A percentile compares a stretch with the other conserved stretches of the same genome.
These are phyloP conservation scores for Pythium dissimile DNA, from an alignment of 352 stramenopile genomes.

Conservation along the genomic window DNA sequence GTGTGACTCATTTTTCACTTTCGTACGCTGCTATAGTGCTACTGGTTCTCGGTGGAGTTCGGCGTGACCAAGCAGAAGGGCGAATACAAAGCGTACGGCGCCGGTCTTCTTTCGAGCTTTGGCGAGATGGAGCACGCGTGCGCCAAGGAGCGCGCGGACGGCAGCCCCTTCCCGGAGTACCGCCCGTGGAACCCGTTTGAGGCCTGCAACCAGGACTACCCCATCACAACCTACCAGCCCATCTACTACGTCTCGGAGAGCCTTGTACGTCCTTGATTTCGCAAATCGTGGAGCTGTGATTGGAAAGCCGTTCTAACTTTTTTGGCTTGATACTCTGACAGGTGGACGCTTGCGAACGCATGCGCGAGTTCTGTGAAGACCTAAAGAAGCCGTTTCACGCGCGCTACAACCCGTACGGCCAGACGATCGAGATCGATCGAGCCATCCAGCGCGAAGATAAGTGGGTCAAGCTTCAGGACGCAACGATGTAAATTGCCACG, in stretches of 20 bases:
- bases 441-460: constrained; percentile 64
- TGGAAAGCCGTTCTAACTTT: background rate
- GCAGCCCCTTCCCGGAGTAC: constrained; percentile 81
- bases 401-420: constrained; percentile 92
- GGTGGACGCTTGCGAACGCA: constrained; percentile 91
- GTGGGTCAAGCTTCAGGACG: constrained; percentile 34
- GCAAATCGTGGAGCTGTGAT: background rate
- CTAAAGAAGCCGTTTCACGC: constrained; percentile 95
- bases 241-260: constrained; percentile 97
- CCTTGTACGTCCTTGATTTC: constrained; percentile 45
- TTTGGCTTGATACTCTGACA: constrained; percentile 4
- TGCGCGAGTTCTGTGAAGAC: constrained; percentile 94
- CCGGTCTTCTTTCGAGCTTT: constrained; percentile 95
- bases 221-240: constrained; percentile 97
- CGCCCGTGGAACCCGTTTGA: constrained; percentile 93
- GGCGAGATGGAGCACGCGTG: constrained; percentile 97
- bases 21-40: constrained; percentile 60
- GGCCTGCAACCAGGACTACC: constrained; percentile 93
- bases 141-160: constrained; percentile 49
- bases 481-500: constrained; percentile 11
- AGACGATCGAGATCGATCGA: constrained; percentile 79
- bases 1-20: background rate
- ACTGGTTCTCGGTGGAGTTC: constrained; percentile 99
- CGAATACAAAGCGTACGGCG: constrained; percentile 95
- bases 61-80: constrained; percentile 92